Base-by-base conservation (phyloP, 1,284 basidiomycete genomes). In the Inonotus hispidus region DNA sequence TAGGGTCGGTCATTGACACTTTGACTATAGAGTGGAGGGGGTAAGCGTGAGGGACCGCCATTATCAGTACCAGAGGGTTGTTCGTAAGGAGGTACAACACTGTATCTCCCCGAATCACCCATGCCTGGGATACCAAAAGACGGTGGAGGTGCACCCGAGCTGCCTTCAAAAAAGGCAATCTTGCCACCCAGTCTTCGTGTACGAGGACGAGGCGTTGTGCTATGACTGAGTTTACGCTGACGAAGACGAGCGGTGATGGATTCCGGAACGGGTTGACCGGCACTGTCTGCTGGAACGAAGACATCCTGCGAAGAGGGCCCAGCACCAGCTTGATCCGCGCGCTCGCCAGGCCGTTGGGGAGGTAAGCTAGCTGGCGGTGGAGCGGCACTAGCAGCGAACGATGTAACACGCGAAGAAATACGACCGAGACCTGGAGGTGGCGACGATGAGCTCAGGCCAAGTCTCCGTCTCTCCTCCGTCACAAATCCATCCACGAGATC, bases 101-200 rank as follows among this genome's bases (percentile, higher is more conserved):
- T 71, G 47, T 64, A 57, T 1, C 65, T 66, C 69, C 70, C 38
- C 62, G 60, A 47, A 59, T 63, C 71, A 66, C 61, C 70, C 69
- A 25, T 68, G 62, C n/a, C 69, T 67, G 47, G 68, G 66, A 72
- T 72, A 47, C 75, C 75, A 43, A 79, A 77, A 46, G 80, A 75
- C 0, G 79, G 76, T 1, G 75, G 77, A 1, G 77, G 75, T 38
- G 79, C 81, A 49, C 78, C 79, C 1, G 76, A 72, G 62, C 75
- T 76, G 32, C 84, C 84, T 71, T 98, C 96, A 70, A 99, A 98
- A 1, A 97, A 75, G 0, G 94, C 95, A 68, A 98, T 83, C 74
- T 98, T 98, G 32, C 87, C 88, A 58, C 88, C 90, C 66, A 80
- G 78, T 16, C 79, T 73, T 19, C 87, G 82, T 7, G 83, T 75